A percentile compares a stretch with the other conserved stretches of the same genome.
Evolutionary conservation across 345 rosid species (phyloP).

Genomic region (Corymbia maculata): DNA sequence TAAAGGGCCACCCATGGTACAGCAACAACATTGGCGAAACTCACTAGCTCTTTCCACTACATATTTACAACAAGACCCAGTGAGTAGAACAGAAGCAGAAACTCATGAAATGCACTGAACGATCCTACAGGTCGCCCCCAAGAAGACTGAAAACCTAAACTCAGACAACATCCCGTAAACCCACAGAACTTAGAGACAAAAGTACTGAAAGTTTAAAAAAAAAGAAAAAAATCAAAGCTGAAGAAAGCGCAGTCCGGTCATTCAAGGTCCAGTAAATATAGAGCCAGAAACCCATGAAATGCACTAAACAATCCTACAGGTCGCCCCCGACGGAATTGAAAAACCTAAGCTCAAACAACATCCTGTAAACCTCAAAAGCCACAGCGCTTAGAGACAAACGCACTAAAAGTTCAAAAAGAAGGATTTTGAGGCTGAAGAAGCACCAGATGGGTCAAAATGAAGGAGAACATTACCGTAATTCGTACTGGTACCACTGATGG

Average conservation of each 20-base stretch:
- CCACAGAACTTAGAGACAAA: background rate
- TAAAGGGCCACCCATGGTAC: background rate
- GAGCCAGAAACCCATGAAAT: background rate
- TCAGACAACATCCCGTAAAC: background rate
- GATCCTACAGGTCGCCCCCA: background rate
- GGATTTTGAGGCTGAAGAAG: background rate
- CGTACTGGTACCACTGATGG: slow-evolving; percentile 41
- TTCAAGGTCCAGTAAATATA: background rate
- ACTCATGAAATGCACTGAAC: background rate
- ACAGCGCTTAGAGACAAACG: background rate
- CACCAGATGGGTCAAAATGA: background rate
- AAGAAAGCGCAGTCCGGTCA: background rate
- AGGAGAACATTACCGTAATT: slow-evolving; percentile 22
- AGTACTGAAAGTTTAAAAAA: background rate
- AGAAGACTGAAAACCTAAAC: background rate
- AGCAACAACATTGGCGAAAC: background rate
- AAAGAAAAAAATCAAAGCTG: background rate
- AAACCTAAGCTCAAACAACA: background rate
- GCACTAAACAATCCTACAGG: background rate
- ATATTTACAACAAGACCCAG: background rate
- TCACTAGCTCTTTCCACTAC: background rate
- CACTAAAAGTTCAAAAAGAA: background rate
- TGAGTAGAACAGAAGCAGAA: background rate
- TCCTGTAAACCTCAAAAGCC: background rate
- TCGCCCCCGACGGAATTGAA: background rate